These are phyloP conservation scores for Aeschynomene evenia DNA, from an alignment of 306 rosid species.

Conservation along the genomic window DNA sequence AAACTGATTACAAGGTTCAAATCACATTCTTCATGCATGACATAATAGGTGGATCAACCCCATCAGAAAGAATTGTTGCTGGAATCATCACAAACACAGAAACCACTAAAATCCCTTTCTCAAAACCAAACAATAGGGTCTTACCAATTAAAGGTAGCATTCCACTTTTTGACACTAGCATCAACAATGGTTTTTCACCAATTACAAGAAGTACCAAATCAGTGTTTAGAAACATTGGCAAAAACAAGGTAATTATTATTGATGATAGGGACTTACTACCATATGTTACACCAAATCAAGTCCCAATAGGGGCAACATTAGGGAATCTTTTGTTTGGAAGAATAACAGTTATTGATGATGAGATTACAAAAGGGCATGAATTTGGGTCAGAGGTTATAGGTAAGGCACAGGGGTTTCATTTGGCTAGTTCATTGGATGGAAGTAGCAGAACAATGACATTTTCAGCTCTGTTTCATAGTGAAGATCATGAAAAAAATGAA, in stretches of 20 bases:
- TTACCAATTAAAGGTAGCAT: slow-evolving; percentile 32
- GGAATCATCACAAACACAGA: slow-evolving; percentile 33
- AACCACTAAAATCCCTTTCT: slow-evolving; percentile 39
- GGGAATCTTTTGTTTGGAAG: slow-evolving; percentile 45
- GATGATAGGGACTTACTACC: slow-evolving; percentile 28
- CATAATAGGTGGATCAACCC: slow-evolving; percentile 39
- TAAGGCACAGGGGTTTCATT: slow-evolving; percentile 45
- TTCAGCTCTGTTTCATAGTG: slow-evolving; percentile 14
- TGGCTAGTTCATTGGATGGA: slow-evolving; percentile 47
- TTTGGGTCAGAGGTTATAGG: slow-evolving; percentile 31
- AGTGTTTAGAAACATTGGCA: slow-evolving; percentile 27
- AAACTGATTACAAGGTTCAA: not conserved
- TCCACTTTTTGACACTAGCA: slow-evolving; percentile 29
- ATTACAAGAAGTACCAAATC: slow-evolving; percentile 1
- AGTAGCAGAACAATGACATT: slow-evolving; percentile 49
- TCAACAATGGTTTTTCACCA: not conserved
- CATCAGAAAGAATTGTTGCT: slow-evolving; percentile 46
- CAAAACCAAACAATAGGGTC: slow-evolving; percentile 42
- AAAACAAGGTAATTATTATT: slow-evolving; percentile 30
- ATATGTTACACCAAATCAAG: not conserved
- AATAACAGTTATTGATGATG: slow-evolving; percentile 47
- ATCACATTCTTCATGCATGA: slow-evolving; percentile 48
- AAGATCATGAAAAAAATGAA: slow-evolving; percentile 18
- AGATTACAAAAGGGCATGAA: slow-evolving; percentile 36
- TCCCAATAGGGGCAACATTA: slow-evolving; percentile 20